Base-by-base conservation (phyloP, 306 rosid species). In the Malus domestica region DNA sequence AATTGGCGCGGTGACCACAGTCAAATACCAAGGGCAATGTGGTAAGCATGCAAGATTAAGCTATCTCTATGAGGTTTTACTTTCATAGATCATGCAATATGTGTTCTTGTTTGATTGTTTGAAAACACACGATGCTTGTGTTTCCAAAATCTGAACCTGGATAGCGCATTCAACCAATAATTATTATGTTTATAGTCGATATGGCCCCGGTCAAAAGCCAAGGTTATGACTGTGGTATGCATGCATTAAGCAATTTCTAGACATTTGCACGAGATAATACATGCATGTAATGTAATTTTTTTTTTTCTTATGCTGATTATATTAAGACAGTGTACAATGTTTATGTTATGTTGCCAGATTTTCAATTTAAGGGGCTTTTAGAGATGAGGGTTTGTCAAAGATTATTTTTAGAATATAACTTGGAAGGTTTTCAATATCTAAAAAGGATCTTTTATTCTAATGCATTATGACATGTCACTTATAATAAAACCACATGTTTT, bases 151-250 rank as follows among this genome's bases (percentile, higher is more conserved):
- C 11, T n/a, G 23, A 57, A 8, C 4, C 27, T 57, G 62, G 13
- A 57, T 57, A 10, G 27, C 11, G 29, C 25, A 10, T 57, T n/a
- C 27, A 57, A 57, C 27, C 62, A n/a, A 57, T n/a, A 20, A 10
- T 57, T 16, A n/a, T n/a, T 57, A 12, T n/a, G 27, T n/a, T 57
- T 10, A 49, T 14, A 5, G 55, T 49, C 20, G 40, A 35, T 35
- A 35, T 35, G 40, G 8, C 40, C 40, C 40, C 8, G 40, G 9
- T 35, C 40, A 35, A 6, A 44, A 23, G 62, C 52, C 63, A 49
- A 33, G 65, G 52, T n/a, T 46, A 46, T 46, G 5, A 22, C n/a
- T 70, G 81, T 62, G 76, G 76, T 61, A 60, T 3, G 76, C 14
- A 57, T 57, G 61, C 61, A 57, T 20, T 60, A 60, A 25, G 32